Evolutionary conservation across 805 yeast species (phyloP).

Genomic region (Pichia ethanolica): DNA sequence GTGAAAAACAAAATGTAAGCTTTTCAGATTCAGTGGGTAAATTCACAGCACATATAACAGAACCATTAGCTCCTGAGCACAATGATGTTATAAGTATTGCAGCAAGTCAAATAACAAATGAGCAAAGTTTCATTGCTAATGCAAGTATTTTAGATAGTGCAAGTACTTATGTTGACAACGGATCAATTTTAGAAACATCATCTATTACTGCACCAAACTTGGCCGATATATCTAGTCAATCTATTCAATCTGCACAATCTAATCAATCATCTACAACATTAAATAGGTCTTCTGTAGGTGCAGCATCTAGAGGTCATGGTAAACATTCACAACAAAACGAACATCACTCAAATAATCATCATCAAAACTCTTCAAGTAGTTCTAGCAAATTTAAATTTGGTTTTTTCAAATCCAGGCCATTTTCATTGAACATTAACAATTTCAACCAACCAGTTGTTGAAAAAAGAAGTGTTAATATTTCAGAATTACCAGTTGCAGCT

Average conservation of each 20-base stretch:
- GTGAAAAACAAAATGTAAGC: slow-evolving; percentile 11
- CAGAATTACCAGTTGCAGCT: slow-evolving; percentile 53
- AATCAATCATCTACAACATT: background rate
- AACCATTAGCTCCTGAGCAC: background rate
- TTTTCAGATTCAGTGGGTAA: background rate
- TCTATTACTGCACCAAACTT: slow-evolving; percentile 3
- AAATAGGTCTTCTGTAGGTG: background rate
- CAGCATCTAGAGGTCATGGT: background rate
- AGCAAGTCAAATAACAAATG: background rate
- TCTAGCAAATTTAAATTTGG: slow-evolving; percentile 23
- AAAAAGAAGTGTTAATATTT: slow-evolving; percentile 33
- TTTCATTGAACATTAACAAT: slow-evolving; percentile 42
- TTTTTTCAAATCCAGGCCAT: slow-evolving; percentile 43
- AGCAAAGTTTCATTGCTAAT: background rate
- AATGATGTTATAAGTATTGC: background rate
- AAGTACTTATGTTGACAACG: background rate
- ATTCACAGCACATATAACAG: background rate
- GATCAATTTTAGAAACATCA: background rate
- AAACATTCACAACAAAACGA: background rate
- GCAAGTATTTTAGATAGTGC: slow-evolving; percentile 2
- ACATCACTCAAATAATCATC: background rate
- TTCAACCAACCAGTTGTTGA: slow-evolving; percentile 16
- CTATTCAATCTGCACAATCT: background rate
- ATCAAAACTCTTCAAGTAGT: slow-evolving; percentile 1
- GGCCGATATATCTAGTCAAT: background rate